These are phyloP conservation scores for Cladosporium sp. DNA, from an alignment of 2,329 filamentous ascomycete genomes.

Conservation along the genomic window DNA sequence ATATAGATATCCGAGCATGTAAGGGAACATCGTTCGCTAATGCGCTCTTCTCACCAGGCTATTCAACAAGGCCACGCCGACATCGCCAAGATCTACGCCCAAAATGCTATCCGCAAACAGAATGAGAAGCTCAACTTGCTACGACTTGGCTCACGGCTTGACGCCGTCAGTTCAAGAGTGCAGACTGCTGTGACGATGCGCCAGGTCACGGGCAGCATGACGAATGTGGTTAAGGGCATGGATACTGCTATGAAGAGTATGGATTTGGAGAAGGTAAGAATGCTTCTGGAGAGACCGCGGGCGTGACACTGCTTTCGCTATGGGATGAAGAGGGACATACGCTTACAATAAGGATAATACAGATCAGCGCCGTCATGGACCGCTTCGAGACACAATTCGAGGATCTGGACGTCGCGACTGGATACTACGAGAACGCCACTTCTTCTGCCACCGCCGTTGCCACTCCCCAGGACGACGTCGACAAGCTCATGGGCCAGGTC, in stretches of 20 bases:
- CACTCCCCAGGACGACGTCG: constrained; percentile 78
- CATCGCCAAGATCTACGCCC: constrained; percentile 60
- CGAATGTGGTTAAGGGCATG: constrained; percentile 59
- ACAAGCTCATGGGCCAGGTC: constrained; percentile 77
- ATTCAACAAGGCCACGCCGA: constrained; percentile 56
- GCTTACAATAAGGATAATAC: background rate
- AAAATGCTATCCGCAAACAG: constrained; percentile 60
- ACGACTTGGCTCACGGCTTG: constrained; percentile 54
- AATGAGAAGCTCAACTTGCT: constrained; percentile 60
- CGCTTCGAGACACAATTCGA: constrained; percentile 58
- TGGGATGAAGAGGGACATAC: background rate
- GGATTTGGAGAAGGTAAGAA: constrained; percentile 56
- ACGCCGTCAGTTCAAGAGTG: constrained; percentile 57
- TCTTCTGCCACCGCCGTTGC: constrained; percentile 70
- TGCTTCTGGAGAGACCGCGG: too few relatives aligned
- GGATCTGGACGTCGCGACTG: constrained; percentile 48
- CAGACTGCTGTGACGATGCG: constrained; percentile 62
- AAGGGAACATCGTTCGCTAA: too few relatives aligned
- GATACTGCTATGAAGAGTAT: constrained; percentile 60
- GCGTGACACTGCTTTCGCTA: background rate
- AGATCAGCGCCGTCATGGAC: constrained; percentile 65
- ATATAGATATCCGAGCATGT: too few relatives aligned
- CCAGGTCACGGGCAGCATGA: constrained; percentile 58
- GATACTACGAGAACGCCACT: constrained; percentile 84
- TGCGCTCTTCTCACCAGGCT: constrained; percentile 37